A percentile compares a stretch with the other conserved stretches of the same genome.
These are phyloP conservation scores for Aspergillus ibericus DNA, from an alignment of 2,329 filamentous ascomycete species.

Conservation along the genomic window DNA sequence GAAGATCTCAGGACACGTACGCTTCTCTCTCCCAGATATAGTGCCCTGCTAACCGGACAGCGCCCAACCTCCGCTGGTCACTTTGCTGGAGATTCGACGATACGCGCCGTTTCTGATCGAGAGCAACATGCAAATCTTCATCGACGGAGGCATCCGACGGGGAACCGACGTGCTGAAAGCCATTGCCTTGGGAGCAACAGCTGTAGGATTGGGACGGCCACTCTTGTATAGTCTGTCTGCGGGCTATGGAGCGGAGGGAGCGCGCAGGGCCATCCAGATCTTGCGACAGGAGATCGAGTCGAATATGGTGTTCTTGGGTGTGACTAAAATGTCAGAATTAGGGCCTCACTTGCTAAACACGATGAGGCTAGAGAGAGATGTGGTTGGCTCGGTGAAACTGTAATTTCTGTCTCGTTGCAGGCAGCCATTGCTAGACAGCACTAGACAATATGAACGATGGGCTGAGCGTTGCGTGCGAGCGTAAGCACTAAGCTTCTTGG, in stretches of 20 bases:
- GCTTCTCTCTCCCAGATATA: background rate
- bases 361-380: slow-evolving; percentile 31
- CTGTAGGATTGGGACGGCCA: slow-evolving; percentile 63
- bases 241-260: slow-evolving; percentile 60
- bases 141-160: slow-evolving; percentile 65
- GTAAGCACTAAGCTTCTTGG: background rate
- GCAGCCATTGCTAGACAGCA: too few relatives aligned
- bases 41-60: slow-evolving; percentile 9
- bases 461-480: background rate
- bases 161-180: slow-evolving; percentile 69
- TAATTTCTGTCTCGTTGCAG: slow-evolving; percentile 7
- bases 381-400: slow-evolving; percentile 32
- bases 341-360: slow-evolving; percentile 33
- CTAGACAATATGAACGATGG: too few relatives aligned
- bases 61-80: slow-evolving; percentile 53
- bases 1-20: slow-evolving; percentile 48
- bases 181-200: slow-evolving; percentile 63
- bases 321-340: slow-evolving; percentile 27
- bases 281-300: slow-evolving; percentile 35
- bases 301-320: slow-evolving; percentile 38
- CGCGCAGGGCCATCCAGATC: slow-evolving; percentile 42
- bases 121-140: slow-evolving; percentile 59
- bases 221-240: slow-evolving; percentile 59
- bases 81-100: slow-evolving; percentile 63
- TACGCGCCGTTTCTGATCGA: slow-evolving; percentile 60